Conservation (phyloP, 768 basidiomycete species). For the Tylopilus vinaceipallidus region DNA sequence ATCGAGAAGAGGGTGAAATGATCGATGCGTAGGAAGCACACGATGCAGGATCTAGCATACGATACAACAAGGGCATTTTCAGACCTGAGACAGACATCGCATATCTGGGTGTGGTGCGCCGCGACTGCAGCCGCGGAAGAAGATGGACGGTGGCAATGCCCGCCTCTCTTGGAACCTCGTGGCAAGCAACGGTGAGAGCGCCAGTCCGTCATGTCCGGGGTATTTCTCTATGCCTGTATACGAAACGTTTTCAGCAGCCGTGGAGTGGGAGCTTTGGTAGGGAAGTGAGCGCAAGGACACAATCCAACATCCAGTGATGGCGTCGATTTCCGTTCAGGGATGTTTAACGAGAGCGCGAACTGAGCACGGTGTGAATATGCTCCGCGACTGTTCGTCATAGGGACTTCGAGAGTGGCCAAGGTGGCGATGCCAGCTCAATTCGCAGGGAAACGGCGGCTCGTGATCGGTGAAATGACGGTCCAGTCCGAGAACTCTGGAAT, state of each 20-base stretch:
- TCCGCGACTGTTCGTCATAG: conserved; percentile 2
- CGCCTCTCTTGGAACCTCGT: neutral
- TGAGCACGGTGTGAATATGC: conserved; percentile 6
- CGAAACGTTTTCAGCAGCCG: neutral
- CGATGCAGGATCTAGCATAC: neutral
- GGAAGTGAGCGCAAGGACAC: neutral
- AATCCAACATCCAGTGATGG: neutral
- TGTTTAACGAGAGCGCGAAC: neutral
- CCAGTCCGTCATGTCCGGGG: conserved; percentile 14
- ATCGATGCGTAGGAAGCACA: conserved; percentile 7
- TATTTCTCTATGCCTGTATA: neutral
- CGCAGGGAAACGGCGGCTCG: conserved; percentile 15
- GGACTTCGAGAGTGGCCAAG: conserved; percentile 6
- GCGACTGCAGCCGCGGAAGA: neutral
- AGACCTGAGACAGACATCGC: conserved; percentile 8
- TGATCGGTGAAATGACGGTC: conserved; percentile 24
- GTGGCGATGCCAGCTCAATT: conserved; percentile 17
- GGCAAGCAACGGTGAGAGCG: conserved; percentile 2
- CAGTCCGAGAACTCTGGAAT: conserved; percentile 25
- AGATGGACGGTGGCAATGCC: neutral
- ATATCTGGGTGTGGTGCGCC: neutral
- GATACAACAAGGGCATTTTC: neutral
- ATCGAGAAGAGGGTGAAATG: neutral
- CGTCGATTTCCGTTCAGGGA: neutral
- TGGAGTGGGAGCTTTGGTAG: neutral